Evolutionary conservation across 2,329 filamentous ascomycete genomes (phyloP).

Genomic region (Trichophyton equinum): DNA sequence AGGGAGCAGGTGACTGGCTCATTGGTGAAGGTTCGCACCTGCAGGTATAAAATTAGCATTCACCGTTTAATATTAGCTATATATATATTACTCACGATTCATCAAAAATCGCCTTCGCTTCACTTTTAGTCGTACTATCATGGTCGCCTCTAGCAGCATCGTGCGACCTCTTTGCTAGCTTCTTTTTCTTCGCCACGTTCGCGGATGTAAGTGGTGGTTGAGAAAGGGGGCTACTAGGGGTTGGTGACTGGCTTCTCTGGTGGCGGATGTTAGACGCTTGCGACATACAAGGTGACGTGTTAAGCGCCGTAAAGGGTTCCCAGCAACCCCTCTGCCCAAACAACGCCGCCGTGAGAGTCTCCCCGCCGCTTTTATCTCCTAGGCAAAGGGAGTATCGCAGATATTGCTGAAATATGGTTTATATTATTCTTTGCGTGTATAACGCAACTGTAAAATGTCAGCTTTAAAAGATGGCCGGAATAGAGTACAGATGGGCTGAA

Average conservation of each 20-base stretch:
- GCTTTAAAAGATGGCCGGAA: neutral
- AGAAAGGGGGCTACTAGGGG: slow-evolving; percentile 21
- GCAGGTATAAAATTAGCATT: neutral
- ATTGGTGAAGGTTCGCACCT: neutral
- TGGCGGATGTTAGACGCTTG: slow-evolving; percentile 30
- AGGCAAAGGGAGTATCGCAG: neutral
- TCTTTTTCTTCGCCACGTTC: slow-evolving; percentile 9
- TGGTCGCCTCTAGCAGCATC: slow-evolving; percentile 26
- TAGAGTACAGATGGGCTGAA: neutral
- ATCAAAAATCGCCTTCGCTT: slow-evolving; percentile 19
- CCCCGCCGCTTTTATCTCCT: neutral
- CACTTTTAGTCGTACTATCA: slow-evolving; percentile 23
- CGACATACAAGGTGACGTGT: slow-evolving; percentile 28
- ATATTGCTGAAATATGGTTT: neutral
- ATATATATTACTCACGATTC: slow-evolving; percentile 23
- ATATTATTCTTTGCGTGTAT: neutral
- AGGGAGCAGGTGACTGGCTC: neutral
- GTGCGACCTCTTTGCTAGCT: slow-evolving; percentile 30
- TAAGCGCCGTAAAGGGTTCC: neutral
- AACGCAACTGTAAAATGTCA: neutral
- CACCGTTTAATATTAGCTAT: neutral
- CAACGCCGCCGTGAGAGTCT: neutral
- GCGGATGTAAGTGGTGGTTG: slow-evolving; percentile 12
- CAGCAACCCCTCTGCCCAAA: neutral
- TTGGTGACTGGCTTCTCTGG: slow-evolving; percentile 26